Evolutionary conservation across 495 filamentous ascomycete species (phyloP).

Genomic region (Cercophora newfieldiana): DNA sequence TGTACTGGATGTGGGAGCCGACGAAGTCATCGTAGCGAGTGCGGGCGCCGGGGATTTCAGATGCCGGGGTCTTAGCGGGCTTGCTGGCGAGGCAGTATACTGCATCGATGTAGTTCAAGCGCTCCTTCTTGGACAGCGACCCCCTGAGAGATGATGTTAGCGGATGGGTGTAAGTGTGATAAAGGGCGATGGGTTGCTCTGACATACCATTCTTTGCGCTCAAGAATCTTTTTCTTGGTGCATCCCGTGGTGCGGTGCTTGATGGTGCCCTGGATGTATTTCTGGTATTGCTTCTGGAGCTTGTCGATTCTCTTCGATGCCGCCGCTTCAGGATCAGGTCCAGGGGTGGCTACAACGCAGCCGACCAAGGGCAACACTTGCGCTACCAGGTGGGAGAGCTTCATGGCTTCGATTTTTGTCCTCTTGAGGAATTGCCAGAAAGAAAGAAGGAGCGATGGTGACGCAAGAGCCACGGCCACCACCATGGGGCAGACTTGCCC

Average conservation of each 20-base stretch:
- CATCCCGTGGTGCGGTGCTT: slow-evolving; percentile 16
- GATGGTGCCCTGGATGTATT: slow-evolving; percentile 14
- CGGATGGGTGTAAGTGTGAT: background rate
- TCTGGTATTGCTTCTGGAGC: slow-evolving; percentile 16
- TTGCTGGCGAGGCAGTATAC: slow-evolving; percentile 52
- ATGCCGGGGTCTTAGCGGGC: slow-evolving; percentile 46
- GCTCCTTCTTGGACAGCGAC: background rate
- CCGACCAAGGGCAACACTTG: slow-evolving; percentile 9
- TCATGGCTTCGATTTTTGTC: background rate
- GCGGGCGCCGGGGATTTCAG: slow-evolving; percentile 32
- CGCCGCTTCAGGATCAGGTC: slow-evolving; percentile 2
- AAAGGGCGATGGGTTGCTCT: too few relatives aligned
- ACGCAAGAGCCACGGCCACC: too few relatives aligned
- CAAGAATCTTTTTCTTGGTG: slow-evolving; percentile 8
- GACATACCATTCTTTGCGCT: slow-evolving; percentile 20
- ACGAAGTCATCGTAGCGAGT: slow-evolving; percentile 67
- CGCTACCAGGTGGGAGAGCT: background rate
- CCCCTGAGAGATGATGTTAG: background rate
- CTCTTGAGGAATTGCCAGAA: background rate
- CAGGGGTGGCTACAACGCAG: background rate
- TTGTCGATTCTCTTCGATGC: slow-evolving; percentile 9
- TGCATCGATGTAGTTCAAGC: background rate
- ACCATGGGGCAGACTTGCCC: too few relatives aligned
- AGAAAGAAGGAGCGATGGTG: too few relatives aligned
- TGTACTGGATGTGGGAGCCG: slow-evolving; percentile 62